phyloP scores from a whole-genome alignment of 192 early-diverging fungal species.

The Entophlyctis luteolus region DNA sequence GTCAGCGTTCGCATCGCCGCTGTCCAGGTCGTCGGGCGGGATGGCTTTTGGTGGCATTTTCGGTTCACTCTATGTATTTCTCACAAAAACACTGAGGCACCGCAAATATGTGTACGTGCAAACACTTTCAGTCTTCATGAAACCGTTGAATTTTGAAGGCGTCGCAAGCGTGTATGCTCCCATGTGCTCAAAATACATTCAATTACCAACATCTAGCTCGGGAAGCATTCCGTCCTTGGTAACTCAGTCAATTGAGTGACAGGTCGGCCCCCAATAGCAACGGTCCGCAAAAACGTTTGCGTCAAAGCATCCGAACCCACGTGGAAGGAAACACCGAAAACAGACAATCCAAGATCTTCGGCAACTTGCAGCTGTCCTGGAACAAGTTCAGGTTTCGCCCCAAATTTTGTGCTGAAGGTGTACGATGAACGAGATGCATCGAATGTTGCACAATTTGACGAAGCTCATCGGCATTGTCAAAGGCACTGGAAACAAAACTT shows the following conservation, averaged over 20 bases:
- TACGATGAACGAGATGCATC: slow-evolving; percentile 91
- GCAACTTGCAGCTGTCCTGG: slow-evolving; percentile 68
- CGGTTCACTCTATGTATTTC: no score
- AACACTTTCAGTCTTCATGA: slow-evolving; percentile 73
- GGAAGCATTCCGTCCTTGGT: slow-evolving; percentile 63
- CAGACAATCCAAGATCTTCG: slow-evolving; percentile 71
- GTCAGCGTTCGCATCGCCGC: no score
- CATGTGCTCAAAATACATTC: slow-evolving; percentile 93
- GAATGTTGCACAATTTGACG: slow-evolving; percentile 78
- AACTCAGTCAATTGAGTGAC: slow-evolving; percentile 97
- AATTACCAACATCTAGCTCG: slow-evolving; percentile 87
- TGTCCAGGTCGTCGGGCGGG: background rate
- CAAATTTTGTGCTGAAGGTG: slow-evolving; percentile 94
- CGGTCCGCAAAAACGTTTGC: slow-evolving; percentile 83
- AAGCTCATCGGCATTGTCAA: slow-evolving; percentile 98
- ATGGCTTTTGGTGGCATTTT: background rate
- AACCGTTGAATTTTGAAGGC: slow-evolving; percentile 60
- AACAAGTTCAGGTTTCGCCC: slow-evolving; percentile 72
- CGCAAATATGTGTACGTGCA: slow-evolving; percentile 88
- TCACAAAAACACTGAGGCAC: background rate
- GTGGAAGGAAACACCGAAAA: slow-evolving; percentile 90
- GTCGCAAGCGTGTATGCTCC: slow-evolving; percentile 95
- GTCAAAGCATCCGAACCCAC: slow-evolving; percentile 93
- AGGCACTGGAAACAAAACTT: slow-evolving; percentile 90
- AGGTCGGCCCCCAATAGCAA: slow-evolving; percentile 95